Evolutionary conservation across 305 asterid species (phyloP), one percentile per base, ranked within the genome.

Genomic region (Lippia alba): DNA sequence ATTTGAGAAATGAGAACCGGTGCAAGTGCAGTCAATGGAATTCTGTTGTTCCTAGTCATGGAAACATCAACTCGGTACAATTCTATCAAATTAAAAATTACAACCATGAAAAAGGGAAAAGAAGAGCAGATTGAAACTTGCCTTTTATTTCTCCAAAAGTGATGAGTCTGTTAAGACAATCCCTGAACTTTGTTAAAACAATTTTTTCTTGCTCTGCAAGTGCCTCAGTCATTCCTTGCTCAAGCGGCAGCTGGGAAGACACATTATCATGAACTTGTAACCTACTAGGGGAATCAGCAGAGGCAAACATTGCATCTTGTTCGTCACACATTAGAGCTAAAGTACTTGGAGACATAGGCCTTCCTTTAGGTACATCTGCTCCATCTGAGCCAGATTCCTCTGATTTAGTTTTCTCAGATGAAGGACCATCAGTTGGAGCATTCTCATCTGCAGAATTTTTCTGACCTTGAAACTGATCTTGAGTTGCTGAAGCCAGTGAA

Each of bases 271-370:
- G 83, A 57, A 71, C 84, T 54, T 32, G 83, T 55, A 79, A 75
- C 30, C 86, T 87, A 82, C 82, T 83, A 6, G 84, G 66, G 69
- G 93, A 77, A 86, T 88, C 74, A 76, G 72, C 73, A 41, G 87
- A 49, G 61, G 82, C 49, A 80, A 91, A 94, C 90, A 89, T 79
- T 10, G 89, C 70, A 72, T 88, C 97, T 75, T 83, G 86, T 76
- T 94, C 99, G 16, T 94, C 97, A 46, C 99, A 94, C 97, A 94
- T 88, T 71, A 94, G 84, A 60, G 99, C 99, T 80, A 92, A 83
- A 17, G 98, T 94, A 72, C 96, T 92, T 12, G 98, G 99, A 62
- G 99, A 94, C 94, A 86, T 85, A 46, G 97, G 96, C 79, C 92
- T 83, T 80, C 84, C 81, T 81, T 80, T 89, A 45, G 96, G 80